Base-by-base conservation (phyloP, 495 filamentous ascomycete genomes). In the Daldinia childiae region DNA sequence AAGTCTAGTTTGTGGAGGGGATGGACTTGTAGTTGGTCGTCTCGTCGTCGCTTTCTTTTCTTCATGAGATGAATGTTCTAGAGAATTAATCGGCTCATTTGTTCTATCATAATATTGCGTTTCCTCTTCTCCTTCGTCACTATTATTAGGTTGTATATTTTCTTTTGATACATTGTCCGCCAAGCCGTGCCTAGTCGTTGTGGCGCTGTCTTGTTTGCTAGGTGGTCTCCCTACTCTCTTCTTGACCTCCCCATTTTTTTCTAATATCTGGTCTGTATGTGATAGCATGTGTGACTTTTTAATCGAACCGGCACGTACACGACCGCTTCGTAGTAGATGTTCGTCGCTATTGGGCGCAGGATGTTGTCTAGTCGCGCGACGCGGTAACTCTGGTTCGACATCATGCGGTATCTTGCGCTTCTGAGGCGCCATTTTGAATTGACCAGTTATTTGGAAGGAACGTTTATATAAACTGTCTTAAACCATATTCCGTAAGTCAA, bases 291-390 rank as follows among this genome's bases (percentile, higher is more conserved):
- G n/a, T 12, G 24, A 21, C n/a, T 73, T 54, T 12, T 68, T 69
- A 21, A 52, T 55, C n/a, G 71, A 27, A 51, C 65, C 52, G 32
- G 66, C 58, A 27, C 78, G 75, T 56, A 75, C 70, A 14, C 79
- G 80, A 38, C 81, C 79, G 27, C 82, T 79, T 54, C 77, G 72
- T 8, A 81, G 76, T 29, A 78, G 72, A 24, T 80, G 75, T 58
- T 69, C 61, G 43, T 71, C 69, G 12, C 76, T 74, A 17, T 75
- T 77, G 30, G 54, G 54, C 54, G 74, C 66, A 30, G 82, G 82
- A 51, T 80, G 78, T 43, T 75, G 78, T 59, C 83, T 81, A 55
- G 83, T 85, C 58, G 81, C 76, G 68, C 83, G 79, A 41, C 80
- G 82, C 62, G 78, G 66, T 14, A 67, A 34, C 30, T 69, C 67